Evolutionary conservation across 257 asterid genomes (phyloP), one percentile per base, ranked within the genome.

Genomic region (Nicotiana tabacum): DNA sequence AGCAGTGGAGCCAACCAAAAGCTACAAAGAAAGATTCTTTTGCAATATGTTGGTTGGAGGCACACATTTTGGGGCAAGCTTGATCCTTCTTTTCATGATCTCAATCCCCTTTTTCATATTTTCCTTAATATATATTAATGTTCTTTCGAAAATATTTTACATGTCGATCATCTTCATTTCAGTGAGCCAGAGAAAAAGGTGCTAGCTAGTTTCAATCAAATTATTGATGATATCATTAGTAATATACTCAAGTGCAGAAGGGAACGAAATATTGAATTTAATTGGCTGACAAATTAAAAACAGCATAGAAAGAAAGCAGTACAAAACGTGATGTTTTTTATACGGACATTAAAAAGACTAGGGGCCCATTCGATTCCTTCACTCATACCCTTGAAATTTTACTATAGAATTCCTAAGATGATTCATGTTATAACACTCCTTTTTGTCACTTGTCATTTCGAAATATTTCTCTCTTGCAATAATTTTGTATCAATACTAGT

Each of bases 21-120:
- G 93, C 88, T 89, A 85, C 43, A 76, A 27, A 1, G 29, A 48
- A 76, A 90, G 93, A 93, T 95, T 90, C 97, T 86, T 86, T 86
- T 81, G 92, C 95, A 90, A 87, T 87, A 87, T 90, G 97, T 91
- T 95, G 91, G 91, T 95, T 89, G 97, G 97, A 93, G 83, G 91
- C 84, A 86, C 94, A 93, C 91, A 85, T 55, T 84, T 89, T 77
- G 83, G 85, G 91, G 86, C 83, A 83, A 85, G 64, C 39, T 61
- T 86, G 78, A 78, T 82, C 88, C 79, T 81, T 81, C 77, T 62
- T 15, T 77, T 83, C 33, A 5, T 82, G 33, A 86, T 84, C 81
- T 82, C 62, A 82, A 72, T 77, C 15, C 21, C 12, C 4, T 7
- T 61, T 13, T 13, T 43, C 9, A 6, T 16, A 32, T 33, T 69